These are phyloP conservation scores for Colletotrichum caudatum DNA, from an alignment of 2,329 filamentous ascomycete genomes.

Conservation along the genomic window DNA sequence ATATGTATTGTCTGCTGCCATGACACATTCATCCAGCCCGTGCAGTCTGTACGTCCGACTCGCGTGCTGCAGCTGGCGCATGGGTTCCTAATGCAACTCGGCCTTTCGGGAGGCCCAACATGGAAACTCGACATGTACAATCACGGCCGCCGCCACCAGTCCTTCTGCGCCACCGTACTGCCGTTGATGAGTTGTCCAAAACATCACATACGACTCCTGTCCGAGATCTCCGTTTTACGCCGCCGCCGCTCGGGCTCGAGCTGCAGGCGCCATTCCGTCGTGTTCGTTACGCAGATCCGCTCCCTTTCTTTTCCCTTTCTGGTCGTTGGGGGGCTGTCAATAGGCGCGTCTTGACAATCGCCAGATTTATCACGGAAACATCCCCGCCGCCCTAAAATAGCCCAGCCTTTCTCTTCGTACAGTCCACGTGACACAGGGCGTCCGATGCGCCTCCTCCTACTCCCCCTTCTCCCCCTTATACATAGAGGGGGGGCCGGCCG, in stretches of 20 bases:
- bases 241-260: conserved; percentile 17
- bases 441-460: not conserved
- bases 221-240: conserved; percentile 28
- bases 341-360: not conserved
- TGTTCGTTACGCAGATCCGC: conserved; percentile 28
- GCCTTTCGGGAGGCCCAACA: conserved; percentile 26
- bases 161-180: conserved; percentile 29
- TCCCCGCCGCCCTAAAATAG: conserved; percentile 9
- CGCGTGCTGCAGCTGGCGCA: conserved; percentile 31
- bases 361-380: conserved; percentile 18
- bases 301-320: conserved; percentile 3
- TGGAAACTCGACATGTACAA: conserved; percentile 25
- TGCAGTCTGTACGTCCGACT: conserved; percentile 20
- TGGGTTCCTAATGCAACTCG: conserved; percentile 32
- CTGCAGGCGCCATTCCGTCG: conserved; percentile 24
- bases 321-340: not conserved
- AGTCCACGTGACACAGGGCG: conserved; percentile 27
- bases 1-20: conserved; percentile 29
- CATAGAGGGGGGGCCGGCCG: conserved; percentile 28
- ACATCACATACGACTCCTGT: conserved; percentile 31
- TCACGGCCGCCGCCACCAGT: conserved; percentile 8
- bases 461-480: not conserved
- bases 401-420: conserved; percentile 1
- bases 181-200: conserved; percentile 41
- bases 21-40: conserved; percentile 12